Conservation (phyloP, 441 rosid genomes). For the Hypseocharis bilobata region DNA sequence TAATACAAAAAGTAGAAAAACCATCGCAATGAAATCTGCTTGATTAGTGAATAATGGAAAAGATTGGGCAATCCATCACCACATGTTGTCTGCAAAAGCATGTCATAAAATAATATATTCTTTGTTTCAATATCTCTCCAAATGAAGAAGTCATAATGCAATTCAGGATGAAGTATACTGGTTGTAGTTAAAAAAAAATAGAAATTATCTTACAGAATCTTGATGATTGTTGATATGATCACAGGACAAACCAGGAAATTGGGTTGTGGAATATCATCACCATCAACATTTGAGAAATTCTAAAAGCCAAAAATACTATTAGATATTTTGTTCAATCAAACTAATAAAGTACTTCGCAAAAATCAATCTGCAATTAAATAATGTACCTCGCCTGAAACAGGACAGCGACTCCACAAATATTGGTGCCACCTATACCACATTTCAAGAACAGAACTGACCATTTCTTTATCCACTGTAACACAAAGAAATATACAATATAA, state of each 20-base stretch:
- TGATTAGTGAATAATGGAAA: too few relatives aligned
- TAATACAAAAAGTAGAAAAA: too few relatives aligned
- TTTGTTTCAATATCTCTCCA: too few relatives aligned
- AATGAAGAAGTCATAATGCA: background rate
- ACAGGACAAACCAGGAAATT: conserved; percentile 57
- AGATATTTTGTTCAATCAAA: conserved; percentile 5
- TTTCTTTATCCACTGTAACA: conserved; percentile 50
- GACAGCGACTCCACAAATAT: conserved; percentile 58
- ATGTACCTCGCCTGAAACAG: conserved; percentile 44
- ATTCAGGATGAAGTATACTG: too few relatives aligned
- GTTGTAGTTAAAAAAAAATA: too few relatives aligned
- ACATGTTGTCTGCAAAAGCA: too few relatives aligned
- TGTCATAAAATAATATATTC: too few relatives aligned
- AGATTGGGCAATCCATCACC: too few relatives aligned
- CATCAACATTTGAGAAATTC: conserved; percentile 36
- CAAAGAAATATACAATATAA: conserved; percentile 17
- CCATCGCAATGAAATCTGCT: too few relatives aligned
- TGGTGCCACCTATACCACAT: conserved; percentile 95
- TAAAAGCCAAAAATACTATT: conserved; percentile 30
- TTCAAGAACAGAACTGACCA: conserved; percentile 66
- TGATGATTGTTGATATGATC: conserved; percentile 39
- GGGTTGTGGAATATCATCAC: conserved; percentile 40
- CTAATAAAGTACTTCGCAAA: background rate
- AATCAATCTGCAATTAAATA: background rate
- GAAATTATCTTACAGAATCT: conserved; percentile 53